A percentile compares a stretch with the other conserved stretches of the same genome.
phyloP scores from a whole-genome alignment of 371 early-diverging fungal genomes.

The Lichtheimia corymbifera region DNA sequence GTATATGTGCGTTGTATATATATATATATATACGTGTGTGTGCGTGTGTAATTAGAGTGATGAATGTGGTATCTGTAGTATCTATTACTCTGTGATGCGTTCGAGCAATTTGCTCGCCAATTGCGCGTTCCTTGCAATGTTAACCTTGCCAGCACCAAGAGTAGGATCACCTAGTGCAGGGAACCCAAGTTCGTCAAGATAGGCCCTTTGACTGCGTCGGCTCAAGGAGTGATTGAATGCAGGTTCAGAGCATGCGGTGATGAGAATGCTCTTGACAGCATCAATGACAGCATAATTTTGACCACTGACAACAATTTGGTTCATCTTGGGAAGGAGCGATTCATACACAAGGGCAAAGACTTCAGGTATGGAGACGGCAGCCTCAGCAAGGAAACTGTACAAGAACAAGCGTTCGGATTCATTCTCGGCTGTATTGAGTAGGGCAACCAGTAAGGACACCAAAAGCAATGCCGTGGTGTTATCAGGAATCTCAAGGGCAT shows the following conservation, averaged over 20 bases:
- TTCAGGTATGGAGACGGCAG: constrained; percentile 71
- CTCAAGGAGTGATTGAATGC: constrained; percentile 36
- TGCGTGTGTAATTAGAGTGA: too few species aligned
- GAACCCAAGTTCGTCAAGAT: constrained; percentile 60
- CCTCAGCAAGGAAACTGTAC: constrained; percentile 82
- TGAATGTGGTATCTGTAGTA: background rate
- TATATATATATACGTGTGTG: too few species aligned
- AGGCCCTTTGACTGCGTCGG: constrained; percentile 49
- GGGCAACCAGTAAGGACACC: constrained; percentile 73
- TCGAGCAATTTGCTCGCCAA: constrained; percentile 58
- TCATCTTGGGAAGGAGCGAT: constrained; percentile 74
- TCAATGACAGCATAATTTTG: constrained; percentile 71
- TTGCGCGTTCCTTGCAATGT: constrained; percentile 45
- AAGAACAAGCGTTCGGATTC: constrained; percentile 83
- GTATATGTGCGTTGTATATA: too few species aligned
- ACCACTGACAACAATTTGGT: constrained; percentile 69
- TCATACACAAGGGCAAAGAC: constrained; percentile 78
- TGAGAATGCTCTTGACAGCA: constrained; percentile 72
- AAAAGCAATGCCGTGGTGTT: constrained; percentile 70
- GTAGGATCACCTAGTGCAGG: constrained; percentile 37
- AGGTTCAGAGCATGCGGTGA: constrained; percentile 73
- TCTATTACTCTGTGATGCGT: constrained; percentile 48
- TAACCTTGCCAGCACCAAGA: constrained; percentile 45
- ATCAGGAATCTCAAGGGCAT: constrained; percentile 68
- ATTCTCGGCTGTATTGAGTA: constrained; percentile 81